Evolutionary conservation across 2,329 filamentous ascomycete genomes (phyloP).

Genomic region (Neofusicoccum sp.): DNA sequence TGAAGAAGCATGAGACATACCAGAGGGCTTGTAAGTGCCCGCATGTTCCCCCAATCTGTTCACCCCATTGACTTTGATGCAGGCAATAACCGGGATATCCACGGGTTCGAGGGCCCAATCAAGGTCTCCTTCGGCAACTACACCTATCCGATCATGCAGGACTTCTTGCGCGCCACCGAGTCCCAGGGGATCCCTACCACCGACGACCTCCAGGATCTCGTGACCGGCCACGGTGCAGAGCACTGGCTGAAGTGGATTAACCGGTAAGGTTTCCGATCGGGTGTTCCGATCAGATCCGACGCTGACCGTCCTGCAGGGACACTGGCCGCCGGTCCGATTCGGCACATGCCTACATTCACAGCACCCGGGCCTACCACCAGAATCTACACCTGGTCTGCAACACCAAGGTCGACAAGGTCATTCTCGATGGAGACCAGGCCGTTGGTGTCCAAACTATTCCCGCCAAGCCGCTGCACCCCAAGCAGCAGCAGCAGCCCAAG

Average conservation of each 20-base stretch:
- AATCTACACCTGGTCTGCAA: constrained; percentile 75
- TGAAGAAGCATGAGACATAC: constrained; percentile 82
- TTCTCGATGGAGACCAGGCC: constrained; percentile 71
- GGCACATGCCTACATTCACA: constrained; percentile 77
- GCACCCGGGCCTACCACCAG: constrained; percentile 68
- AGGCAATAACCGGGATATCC: constrained; percentile 61
- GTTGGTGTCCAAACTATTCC: constrained; percentile 71
- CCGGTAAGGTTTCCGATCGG: constrained; percentile 40
- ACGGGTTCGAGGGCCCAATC: constrained; percentile 79
- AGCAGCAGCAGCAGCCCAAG: constrained; percentile 54
- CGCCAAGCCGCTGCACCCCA: constrained; percentile 68
- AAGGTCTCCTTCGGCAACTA: constrained; percentile 81
- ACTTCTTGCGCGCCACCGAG: constrained; percentile 73
- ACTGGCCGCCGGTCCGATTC: constrained; percentile 74
- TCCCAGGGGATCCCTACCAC: constrained; percentile 74
- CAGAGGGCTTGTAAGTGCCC: constrained; percentile 58
- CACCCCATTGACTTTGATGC: constrained; percentile 25
- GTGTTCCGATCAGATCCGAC: not conserved
- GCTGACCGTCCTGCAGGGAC: constrained; percentile 34
- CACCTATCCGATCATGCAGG: constrained; percentile 79
- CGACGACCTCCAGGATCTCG: constrained; percentile 75
- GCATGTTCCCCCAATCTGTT: not conserved
- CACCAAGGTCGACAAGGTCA: constrained; percentile 77
- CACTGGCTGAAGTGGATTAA: constrained; percentile 90
- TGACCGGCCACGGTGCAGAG: constrained; percentile 69